Conservation (phyloP, 306 rosid genomes). For the Rosa rugosa region DNA sequence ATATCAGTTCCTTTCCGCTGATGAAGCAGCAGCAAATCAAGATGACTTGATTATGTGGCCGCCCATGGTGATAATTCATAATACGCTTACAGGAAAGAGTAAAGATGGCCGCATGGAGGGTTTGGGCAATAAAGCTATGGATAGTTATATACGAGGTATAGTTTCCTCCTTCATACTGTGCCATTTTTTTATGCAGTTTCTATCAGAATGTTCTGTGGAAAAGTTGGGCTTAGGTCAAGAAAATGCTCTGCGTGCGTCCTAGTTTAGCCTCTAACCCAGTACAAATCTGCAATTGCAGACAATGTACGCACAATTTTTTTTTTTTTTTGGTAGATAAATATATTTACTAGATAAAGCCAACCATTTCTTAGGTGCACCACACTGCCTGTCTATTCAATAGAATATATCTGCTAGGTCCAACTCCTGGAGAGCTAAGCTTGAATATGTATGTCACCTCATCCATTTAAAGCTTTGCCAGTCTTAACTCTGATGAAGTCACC, state of each 20-base stretch:
- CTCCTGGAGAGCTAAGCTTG: not conserved
- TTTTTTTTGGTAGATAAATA: not conserved
- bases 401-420: not conserved
- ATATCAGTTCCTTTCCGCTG: conserved; percentile 77
- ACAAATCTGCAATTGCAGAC: not conserved
- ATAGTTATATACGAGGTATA: conserved; percentile 89
- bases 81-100: conserved; percentile 81
- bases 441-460: not conserved
- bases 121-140: conserved; percentile 98
- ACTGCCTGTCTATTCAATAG: not conserved
- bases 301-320: not conserved
- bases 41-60: conserved; percentile 99
- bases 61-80: conserved; percentile 93
- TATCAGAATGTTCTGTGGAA: conserved; percentile 27
- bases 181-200: conserved; percentile 31
- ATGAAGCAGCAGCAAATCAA: conserved; percentile 88
- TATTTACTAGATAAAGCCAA: conserved; percentile 4
- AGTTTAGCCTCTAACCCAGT: not conserved
- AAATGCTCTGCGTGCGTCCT: conserved; percentile 28
- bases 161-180: conserved; percentile 38
- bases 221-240: conserved; percentile 23
- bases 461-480: not conserved
- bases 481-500: not conserved
- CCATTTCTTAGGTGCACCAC: conserved; percentile 9
- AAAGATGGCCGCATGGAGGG: conserved; percentile 99